These are phyloP conservation scores for Fusarium acutatum DNA, from an alignment of 2,329 filamentous ascomycete genomes.

Conservation along the genomic window DNA sequence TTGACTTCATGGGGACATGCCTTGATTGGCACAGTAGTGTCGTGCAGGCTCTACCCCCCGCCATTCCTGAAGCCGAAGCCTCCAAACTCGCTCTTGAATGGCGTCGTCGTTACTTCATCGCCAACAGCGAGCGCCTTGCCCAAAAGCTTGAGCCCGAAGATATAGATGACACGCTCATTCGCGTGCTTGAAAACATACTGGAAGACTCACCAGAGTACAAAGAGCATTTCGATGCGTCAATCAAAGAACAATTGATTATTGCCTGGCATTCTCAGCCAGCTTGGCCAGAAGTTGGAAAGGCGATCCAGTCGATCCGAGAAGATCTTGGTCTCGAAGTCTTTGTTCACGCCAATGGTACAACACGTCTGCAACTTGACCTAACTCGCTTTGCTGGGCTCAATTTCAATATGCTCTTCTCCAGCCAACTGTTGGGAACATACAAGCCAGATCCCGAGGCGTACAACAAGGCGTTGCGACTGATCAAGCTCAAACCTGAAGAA, in stretches of 20 bases:
- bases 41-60: slow-evolving; percentile 46
- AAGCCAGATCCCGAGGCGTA: slow-evolving; percentile 60
- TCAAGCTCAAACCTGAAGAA: slow-evolving; percentile 56
- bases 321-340: slow-evolving; percentile 52
- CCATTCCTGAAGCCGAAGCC: slow-evolving; percentile 42
- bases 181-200: slow-evolving; percentile 51
- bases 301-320: slow-evolving; percentile 50
- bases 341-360: slow-evolving; percentile 64
- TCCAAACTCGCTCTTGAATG: slow-evolving; percentile 59
- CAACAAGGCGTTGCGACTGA: slow-evolving; percentile 53
- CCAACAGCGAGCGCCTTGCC: slow-evolving; percentile 51
- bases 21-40: slow-evolving; percentile 61
- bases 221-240: slow-evolving; percentile 20
- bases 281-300: slow-evolving; percentile 60
- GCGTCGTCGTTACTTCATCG: slow-evolving; percentile 59
- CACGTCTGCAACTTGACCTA: slow-evolving; percentile 63
- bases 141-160: slow-evolving; percentile 51
- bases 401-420: slow-evolving; percentile 63
- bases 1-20: slow-evolving; percentile 68
- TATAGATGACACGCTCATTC: slow-evolving; percentile 59
- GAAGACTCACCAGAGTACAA: not conserved
- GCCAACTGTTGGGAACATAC: slow-evolving; percentile 57
- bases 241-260: slow-evolving; percentile 40
- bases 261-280: slow-evolving; percentile 60
- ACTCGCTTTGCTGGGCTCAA: slow-evolving; percentile 54